Evolutionary conservation across 2,329 filamentous ascomycete species (phyloP).

Genomic region (Hypoxylon sp.): DNA sequence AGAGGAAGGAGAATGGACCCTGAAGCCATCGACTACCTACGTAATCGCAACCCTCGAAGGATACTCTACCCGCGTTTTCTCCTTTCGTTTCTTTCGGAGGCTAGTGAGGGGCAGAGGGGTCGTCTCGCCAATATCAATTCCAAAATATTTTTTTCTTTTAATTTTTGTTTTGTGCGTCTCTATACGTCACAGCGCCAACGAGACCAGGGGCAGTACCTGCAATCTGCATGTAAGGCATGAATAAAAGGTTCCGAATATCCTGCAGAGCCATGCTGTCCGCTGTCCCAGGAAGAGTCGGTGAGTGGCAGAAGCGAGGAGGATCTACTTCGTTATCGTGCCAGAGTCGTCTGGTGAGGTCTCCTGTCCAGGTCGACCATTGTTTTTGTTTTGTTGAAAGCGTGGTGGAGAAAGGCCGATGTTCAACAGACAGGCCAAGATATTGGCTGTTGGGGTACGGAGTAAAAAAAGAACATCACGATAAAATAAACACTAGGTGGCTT

Average conservation of each 20-base stretch:
- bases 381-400: constrained; percentile 36
- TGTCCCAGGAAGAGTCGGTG: constrained; percentile 48
- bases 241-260: constrained; percentile 45
- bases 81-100: constrained; percentile 26
- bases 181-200: constrained; percentile 45
- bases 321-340: constrained; percentile 46
- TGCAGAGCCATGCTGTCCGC: constrained; percentile 38
- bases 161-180: constrained; percentile 47
- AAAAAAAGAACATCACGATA: constrained; percentile 32
- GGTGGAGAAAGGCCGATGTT: constrained; percentile 46
- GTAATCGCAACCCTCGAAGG: constrained; percentile 16
- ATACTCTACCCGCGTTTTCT: constrained; percentile 24
- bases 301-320: constrained; percentile 46
- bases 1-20: constrained; percentile 1
- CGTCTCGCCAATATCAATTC: constrained; percentile 41
- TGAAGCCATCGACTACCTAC: constrained; percentile 27
- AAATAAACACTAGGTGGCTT: constrained; percentile 37
- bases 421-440: constrained; percentile 42
- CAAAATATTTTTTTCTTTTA: constrained; percentile 37
- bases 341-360: constrained; percentile 45
- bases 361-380: constrained; percentile 39
- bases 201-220: constrained; percentile 37
- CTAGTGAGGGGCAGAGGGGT: constrained; percentile 43
- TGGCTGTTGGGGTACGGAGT: constrained; percentile 46
- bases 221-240: constrained; percentile 48